Percentiles rank a stretch among this genome's conserved stretches.
These are phyloP conservation scores for Dactylellina leptospora DNA, from an alignment of 2,329 filamentous ascomycete species.

Conservation along the genomic window DNA sequence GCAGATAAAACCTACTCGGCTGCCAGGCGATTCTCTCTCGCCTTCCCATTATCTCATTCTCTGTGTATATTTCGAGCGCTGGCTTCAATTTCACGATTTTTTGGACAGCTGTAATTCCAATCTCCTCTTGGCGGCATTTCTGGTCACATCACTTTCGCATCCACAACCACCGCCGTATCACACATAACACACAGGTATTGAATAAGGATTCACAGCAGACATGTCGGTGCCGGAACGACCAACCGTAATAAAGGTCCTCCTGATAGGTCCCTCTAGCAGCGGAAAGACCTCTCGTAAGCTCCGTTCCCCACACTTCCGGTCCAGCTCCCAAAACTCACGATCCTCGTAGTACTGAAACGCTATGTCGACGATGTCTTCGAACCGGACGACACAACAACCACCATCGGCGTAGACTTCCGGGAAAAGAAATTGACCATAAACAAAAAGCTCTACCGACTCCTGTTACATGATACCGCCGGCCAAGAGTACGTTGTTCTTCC, in stretches of 20 bases:
- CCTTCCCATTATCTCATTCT: neutral
- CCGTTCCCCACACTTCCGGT: neutral
- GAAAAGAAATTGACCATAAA: constrained; percentile 67
- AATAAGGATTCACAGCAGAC: too few relatives aligned
- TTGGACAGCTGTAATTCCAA: too few relatives aligned
- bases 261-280: constrained; percentile 68
- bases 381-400: constrained; percentile 66
- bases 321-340: constrained; percentile 13
- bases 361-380: constrained; percentile 70
- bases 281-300: constrained; percentile 67
- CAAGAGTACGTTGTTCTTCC: constrained; percentile 54
- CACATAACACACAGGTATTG: too few relatives aligned
- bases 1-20: too few relatives aligned
- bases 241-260: constrained; percentile 66
- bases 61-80: neutral
- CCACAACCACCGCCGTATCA: too few relatives aligned
- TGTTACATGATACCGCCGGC: constrained; percentile 65
- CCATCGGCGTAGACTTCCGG: constrained; percentile 69
- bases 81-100: neutral
- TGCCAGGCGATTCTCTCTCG: too few relatives aligned
- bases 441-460: constrained; percentile 66
- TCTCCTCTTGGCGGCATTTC: too few relatives aligned
- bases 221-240: constrained; percentile 56
- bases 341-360: constrained; percentile 64
- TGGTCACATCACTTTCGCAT: too few relatives aligned